Base-by-base conservation (phyloP, 768 basidiomycete species). In the Suillus subalutaceus region DNA sequence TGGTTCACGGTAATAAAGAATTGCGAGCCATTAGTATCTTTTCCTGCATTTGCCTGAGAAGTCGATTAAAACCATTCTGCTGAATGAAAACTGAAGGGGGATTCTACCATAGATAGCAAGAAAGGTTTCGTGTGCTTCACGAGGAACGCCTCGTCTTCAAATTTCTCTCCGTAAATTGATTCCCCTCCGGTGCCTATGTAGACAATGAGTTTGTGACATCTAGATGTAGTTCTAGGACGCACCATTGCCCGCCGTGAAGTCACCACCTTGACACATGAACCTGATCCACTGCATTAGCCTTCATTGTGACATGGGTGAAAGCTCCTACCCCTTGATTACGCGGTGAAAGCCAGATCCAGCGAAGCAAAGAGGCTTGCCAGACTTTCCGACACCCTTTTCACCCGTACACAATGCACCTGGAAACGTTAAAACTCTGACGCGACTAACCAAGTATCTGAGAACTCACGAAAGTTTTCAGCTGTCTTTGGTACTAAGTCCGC, bases 111-210 rank as follows among this genome's bases (percentile, higher is more conserved):
- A 32, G 95, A 97, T 62, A 99, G 85, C 65, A 98, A 82, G 86
- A 95, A 98, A 0, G 96, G 95, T 70, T 86, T 90, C 6, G 90
- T 84, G 75, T 99, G 97, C 50, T 94, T 91, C 53, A 90, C 84
- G 46, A 83, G 81, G 79, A 99, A 98, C 58, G 83, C 92, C 79
- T 97, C 95, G 73, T 96, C 94, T 66, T 92, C 92, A 74, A 99
- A 99, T 78, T 97, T 97, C 73, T 95, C 93, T 35, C 96, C 96
- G 71, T 98, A 98, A 80, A 98, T 97, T 20, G 93, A 94, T 79
- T 94, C 91, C 38, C 93, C 93, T 26, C 88, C 89, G n/a, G 90
- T 92, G 62, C 92, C 91, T 86, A 71, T 30, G 13, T 20, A 26
- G 26, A 60, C 68, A 38, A 62, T 46, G 43, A 63, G 48, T 59